Evolutionary conservation across 768 basidiomycete genomes (phyloP), one percentile per base, ranked within the genome.

Genomic region (Psilocybe azurescens): DNA sequence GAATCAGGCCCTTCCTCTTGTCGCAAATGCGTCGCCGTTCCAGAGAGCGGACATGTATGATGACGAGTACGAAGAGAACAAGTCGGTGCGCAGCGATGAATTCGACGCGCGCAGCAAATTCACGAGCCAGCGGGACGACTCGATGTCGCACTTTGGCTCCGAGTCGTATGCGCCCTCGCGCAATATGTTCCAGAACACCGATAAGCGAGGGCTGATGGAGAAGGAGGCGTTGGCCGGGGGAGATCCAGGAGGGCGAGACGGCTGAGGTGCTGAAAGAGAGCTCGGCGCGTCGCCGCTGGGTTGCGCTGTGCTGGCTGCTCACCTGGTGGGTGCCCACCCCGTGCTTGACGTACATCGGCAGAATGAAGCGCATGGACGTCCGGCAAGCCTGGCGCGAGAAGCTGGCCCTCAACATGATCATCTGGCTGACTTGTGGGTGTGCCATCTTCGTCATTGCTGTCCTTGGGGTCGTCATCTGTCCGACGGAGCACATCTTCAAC

Each of bases 351-450:
- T 88, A 84, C 72, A 64, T 93, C 57, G 95, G 97, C 1, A 83
- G 93, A 30, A 97, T 98, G 95, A 97, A 98, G 78, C 90, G 97
- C 6, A 74, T 90, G 64, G 97, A 99, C 69, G 83, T 99, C 24
- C 87, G 91, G 28, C 95, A 98, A 74, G 97, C 97, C 1, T 99
- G 97, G 97, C 81, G 97, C 61, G 97, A 99, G 77, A 99, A 99
- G 75, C 81, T 98, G 1, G 93, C 94, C 3, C 85, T 98, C 70
- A 98, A 99, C 75, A 75, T 99, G 61, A 80, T 99, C 76, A 99
- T 99, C 68, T 98, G 96, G 97, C 87, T 97, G 70, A 80, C 93
- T 32, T 98, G 95, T 65, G 90, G 75, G n/a, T 87, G 87, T 67
- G 89, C 94, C 0, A 83, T 95, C 51, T 99, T 99, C 74, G 91